A percentile compares a stretch with the other conserved stretches of the same genome.
Conservation (phyloP, 2,329 filamentous ascomycete species). For the Lachnellula occidentalis region DNA sequence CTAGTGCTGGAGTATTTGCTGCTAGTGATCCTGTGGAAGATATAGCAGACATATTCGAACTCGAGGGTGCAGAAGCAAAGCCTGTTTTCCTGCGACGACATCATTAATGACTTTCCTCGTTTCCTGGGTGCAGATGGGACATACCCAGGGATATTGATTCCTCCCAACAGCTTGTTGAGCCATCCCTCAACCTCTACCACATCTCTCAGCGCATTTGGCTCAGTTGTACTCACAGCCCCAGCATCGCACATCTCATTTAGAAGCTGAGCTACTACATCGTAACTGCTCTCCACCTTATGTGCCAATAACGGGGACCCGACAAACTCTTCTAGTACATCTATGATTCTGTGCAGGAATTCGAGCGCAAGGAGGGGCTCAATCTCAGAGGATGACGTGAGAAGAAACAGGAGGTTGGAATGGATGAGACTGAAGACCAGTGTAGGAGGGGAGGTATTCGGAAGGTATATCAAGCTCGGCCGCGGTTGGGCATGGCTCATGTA, state of each 20-base stretch:
- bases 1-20: conserved; percentile 54
- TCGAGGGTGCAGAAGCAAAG: conserved; percentile 23
- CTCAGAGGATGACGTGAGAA: conserved; percentile 80
- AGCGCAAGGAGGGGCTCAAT: conserved; percentile 84
- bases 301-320: conserved; percentile 81
- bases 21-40: conserved; percentile 29
- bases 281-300: conserved; percentile 80
- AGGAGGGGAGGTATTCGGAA: conserved; percentile 75
- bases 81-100: conserved; percentile 26
- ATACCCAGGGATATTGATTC: conserved; percentile 76
- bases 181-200: conserved; percentile 87
- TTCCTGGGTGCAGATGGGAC: conserved; percentile 20
- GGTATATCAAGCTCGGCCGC: conserved; percentile 79
- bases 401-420: conserved; percentile 83
- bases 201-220: conserved; percentile 87
- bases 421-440: conserved; percentile 82
- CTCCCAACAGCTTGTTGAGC: conserved; percentile 82
- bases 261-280: conserved; percentile 90
- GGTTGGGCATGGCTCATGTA: conserved; percentile 79
- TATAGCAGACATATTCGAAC: conserved; percentile 29
- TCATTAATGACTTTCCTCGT: background rate
- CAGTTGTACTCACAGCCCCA: conserved; percentile 81
- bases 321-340: conserved; percentile 92
- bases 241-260: conserved; percentile 95
- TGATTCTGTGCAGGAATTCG: conserved; percentile 88